A percentile compares a stretch with the other conserved stretches of the same genome.
Evolutionary conservation across 2,329 filamentous ascomycete genomes (phyloP).

Genomic region (Nemania diffusa): DNA sequence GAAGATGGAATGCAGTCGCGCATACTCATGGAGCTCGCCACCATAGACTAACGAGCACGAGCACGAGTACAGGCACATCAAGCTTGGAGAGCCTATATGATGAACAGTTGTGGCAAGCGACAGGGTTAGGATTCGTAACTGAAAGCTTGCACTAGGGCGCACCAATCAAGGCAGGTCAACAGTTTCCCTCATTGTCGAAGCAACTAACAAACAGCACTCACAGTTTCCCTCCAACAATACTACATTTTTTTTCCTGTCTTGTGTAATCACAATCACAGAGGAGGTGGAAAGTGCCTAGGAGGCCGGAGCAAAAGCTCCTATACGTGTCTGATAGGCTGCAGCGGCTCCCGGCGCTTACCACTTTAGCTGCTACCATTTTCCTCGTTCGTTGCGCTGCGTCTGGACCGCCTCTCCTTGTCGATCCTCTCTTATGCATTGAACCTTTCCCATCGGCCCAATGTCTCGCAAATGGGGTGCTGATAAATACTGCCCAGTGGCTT

Average conservation of each 20-base stretch:
- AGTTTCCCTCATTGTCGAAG: constrained; percentile 26
- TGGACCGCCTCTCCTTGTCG: constrained; percentile 30
- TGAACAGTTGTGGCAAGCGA: constrained; percentile 40
- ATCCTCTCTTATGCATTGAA: constrained; percentile 31
- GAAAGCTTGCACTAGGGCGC: constrained; percentile 25
- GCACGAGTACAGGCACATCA: constrained; percentile 25
- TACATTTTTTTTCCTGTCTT: constrained; percentile 41
- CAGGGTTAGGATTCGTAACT: constrained; percentile 34
- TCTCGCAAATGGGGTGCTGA: constrained; percentile 10
- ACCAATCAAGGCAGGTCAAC: constrained; percentile 21
- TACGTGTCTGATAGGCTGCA: constrained; percentile 43
- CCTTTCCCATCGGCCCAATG: constrained; percentile 30
- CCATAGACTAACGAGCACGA: constrained; percentile 33
- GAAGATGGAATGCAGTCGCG: constrained; percentile 34
- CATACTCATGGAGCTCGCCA: constrained; percentile 36
- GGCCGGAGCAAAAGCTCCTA: constrained; percentile 46
- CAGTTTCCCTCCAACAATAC: constrained; percentile 25
- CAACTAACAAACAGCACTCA: constrained; percentile 28
- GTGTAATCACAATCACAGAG: constrained; percentile 35
- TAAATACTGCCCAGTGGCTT: constrained; percentile 1
- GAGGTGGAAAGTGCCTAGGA: constrained; percentile 36
- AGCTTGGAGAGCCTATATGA: constrained; percentile 31
- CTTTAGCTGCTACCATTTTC: constrained; percentile 29
- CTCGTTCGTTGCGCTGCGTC: constrained; percentile 25
- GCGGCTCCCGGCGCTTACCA: constrained; percentile 33